Evolutionary conservation across 2,329 filamentous ascomycete genomes (phyloP).

Genomic region (Xylariaceae sp.): DNA sequence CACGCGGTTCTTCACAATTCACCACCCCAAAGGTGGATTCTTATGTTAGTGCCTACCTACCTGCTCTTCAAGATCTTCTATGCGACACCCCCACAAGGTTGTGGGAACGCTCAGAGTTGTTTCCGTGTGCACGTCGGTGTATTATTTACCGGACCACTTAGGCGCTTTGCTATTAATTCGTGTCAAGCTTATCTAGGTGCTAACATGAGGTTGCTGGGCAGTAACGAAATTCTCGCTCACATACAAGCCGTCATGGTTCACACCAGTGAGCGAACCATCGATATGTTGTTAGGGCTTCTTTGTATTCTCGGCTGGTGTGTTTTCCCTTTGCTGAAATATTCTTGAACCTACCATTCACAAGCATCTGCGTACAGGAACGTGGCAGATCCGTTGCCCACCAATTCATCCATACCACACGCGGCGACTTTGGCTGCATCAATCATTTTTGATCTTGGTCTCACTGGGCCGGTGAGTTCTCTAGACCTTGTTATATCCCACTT

Average conservation of each 20-base stretch:
- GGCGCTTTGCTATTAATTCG: too few species aligned
- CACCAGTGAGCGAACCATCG: slow-evolving; percentile 45
- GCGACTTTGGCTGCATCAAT: slow-evolving; percentile 36
- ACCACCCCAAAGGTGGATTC: slow-evolving; percentile 35
- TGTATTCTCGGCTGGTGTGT: slow-evolving; percentile 42
- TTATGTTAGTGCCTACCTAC: slow-evolving; percentile 22
- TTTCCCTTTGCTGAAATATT: neutral
- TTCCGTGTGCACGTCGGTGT: too few species aligned
- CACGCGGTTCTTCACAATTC: slow-evolving; percentile 42
- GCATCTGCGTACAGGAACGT: too few species aligned
- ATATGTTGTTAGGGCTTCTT: slow-evolving; percentile 48
- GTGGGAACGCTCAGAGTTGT: too few species aligned
- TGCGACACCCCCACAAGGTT: too few species aligned
- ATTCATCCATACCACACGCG: too few species aligned
- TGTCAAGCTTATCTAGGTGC: neutral
- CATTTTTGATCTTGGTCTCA: slow-evolving; percentile 43
- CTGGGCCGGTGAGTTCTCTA: slow-evolving; percentile 22
- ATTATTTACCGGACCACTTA: too few species aligned
- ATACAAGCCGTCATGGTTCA: slow-evolving; percentile 44
- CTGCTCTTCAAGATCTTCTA: neutral
- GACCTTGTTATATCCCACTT: neutral
- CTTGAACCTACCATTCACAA: neutral
- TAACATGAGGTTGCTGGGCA: neutral
- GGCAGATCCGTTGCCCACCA: too few species aligned
- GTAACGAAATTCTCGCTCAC: slow-evolving; percentile 39